Evolutionary conservation across 177 flowering plant genomes (phyloP), one percentile per base, ranked within the genome.

Genomic region (Vitis hybrid): DNA sequence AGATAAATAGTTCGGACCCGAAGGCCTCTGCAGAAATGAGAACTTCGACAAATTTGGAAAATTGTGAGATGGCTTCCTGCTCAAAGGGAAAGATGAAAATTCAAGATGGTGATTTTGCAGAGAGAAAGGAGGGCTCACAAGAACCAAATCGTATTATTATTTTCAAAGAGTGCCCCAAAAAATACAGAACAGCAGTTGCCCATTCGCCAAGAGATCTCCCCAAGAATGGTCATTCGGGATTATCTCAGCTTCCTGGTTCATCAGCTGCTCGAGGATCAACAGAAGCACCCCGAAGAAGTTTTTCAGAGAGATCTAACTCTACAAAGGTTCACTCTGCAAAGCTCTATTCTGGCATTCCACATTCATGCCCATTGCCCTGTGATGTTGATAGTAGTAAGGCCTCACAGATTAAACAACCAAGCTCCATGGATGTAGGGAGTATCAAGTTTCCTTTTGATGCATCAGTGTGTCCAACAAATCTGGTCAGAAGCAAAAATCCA

Each of bases 121-220:
- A 60, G 65, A 70, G 62, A 72, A 52, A 55, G 22, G 70, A 63
- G 3, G 64, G 53, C 51, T 33, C 56, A 16, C 67, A 20, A 39
- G 57, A 71, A 18, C 19, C 48, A 13, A 62, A 62, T 45, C 66
- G 16, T 58, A n/a, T 56, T 56, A n/a, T 55, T 52, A 15, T 31
- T 51, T 60, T 72, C 8, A 72, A 64, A 51, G 73, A 55, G 62
- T 52, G 51, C 13, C 2, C 48, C 49, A 59, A 61, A 62, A 69
- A 60, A 50, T 10, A 45, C 1, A 68, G 65, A 15, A 39, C 67
- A 57, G 71, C 74, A 13, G 75, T 75, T 59, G 72, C 73, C 13
- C 65, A 73, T 72, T 26, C 68, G 68, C 79, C 80, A 10, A 70
- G 63, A 52, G 75, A 63, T 66, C 15, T 22, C 6, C 68, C 77